Evolutionary conservation across 1,284 basidiomycete species (phyloP).

Genomic region (Butyriboletus pseudospeciosus): DNA sequence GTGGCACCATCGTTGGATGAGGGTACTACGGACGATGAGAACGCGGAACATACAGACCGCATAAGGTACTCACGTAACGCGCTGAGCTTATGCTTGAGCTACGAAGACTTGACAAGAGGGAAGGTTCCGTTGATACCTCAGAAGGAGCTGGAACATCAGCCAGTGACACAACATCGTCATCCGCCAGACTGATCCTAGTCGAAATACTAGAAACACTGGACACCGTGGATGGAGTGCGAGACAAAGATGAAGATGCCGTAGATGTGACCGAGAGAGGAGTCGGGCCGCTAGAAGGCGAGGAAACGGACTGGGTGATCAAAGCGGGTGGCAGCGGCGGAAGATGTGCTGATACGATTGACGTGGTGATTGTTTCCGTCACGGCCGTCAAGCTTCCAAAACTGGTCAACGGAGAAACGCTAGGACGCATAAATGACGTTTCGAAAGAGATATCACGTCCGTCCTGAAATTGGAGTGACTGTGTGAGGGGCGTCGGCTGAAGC

Average conservation of each 20-base stretch:
- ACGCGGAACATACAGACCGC: constrained; percentile 13
- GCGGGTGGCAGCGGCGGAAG: constrained; percentile 6
- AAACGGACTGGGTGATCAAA: constrained; percentile 9
- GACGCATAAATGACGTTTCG: constrained; percentile 53
- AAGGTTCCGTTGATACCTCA: constrained; percentile 49
- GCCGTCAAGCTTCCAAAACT: constrained; percentile 31
- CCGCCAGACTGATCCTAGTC: constrained; percentile 27
- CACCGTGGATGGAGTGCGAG: constrained; percentile 35
- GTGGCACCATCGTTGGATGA: constrained; percentile 33
- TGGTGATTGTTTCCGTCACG: constrained; percentile 37
- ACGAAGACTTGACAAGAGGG: constrained; percentile 43
- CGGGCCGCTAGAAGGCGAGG: constrained; percentile 30
- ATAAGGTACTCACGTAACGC: constrained; percentile 29
- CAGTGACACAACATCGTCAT: constrained; percentile 32
- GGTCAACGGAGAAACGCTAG: constrained; percentile 43
- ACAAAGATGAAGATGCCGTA: constrained; percentile 34
- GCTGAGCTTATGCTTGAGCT: constrained; percentile 28
- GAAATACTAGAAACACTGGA: constrained; percentile 40
- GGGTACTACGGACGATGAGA: constrained; percentile 16
- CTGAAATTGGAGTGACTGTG: constrained; percentile 51
- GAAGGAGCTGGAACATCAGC: constrained; percentile 25
- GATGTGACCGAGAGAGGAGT: constrained; percentile 25
- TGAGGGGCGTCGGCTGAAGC: constrained; percentile 61
- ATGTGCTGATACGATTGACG: constrained; percentile 20
- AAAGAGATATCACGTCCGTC: constrained; percentile 60